These are phyloP conservation scores for Phaeophleospora eucalypticola DNA, from an alignment of 2,329 filamentous ascomycete genomes.

Conservation along the genomic window DNA sequence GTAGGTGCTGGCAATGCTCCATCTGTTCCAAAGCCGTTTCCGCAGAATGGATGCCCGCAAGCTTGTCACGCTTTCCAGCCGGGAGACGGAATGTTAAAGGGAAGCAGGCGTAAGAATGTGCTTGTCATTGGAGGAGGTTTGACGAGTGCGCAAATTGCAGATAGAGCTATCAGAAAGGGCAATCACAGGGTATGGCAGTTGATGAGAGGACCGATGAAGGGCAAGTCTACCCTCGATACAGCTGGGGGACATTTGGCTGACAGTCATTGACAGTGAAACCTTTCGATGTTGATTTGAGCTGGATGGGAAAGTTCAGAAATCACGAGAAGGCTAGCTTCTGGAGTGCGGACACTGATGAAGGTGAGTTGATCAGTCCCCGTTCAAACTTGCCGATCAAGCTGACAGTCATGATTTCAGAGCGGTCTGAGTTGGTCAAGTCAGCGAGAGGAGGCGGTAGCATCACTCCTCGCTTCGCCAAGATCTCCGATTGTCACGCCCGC, in stretches of 20 bases:
- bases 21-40: conserved; percentile 39
- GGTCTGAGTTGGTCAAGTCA: conserved; percentile 59
- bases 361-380: conserved; percentile 24
- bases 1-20: conserved; percentile 65
- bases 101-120: conserved; percentile 57
- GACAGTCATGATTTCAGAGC: conserved; percentile 41
- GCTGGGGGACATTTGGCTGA: neutral
- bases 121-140: conserved; percentile 71
- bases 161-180: conserved; percentile 59
- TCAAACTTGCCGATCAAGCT: neutral
- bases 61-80: conserved; percentile 63
- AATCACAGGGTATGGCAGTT: conserved; percentile 66
- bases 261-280: conserved; percentile 54
- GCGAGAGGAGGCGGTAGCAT: conserved; percentile 75
- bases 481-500: conserved; percentile 58
- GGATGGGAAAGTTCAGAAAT: conserved; percentile 81
- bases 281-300: conserved; percentile 71
- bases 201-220: conserved; percentile 56
- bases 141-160: conserved; percentile 69
- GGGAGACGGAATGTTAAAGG: conserved; percentile 40
- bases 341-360: conserved; percentile 66
- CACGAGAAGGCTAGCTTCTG: conserved; percentile 72
- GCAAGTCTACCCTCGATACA: conserved; percentile 9
- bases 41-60: conserved; percentile 40
- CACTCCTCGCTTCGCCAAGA: conserved; percentile 63